Percentiles rank a stretch among this genome's conserved stretches.
These are phyloP conservation scores for Macrolepiota fuliginosa DNA, from an alignment of 768 basidiomycete species.

Conservation along the genomic window DNA sequence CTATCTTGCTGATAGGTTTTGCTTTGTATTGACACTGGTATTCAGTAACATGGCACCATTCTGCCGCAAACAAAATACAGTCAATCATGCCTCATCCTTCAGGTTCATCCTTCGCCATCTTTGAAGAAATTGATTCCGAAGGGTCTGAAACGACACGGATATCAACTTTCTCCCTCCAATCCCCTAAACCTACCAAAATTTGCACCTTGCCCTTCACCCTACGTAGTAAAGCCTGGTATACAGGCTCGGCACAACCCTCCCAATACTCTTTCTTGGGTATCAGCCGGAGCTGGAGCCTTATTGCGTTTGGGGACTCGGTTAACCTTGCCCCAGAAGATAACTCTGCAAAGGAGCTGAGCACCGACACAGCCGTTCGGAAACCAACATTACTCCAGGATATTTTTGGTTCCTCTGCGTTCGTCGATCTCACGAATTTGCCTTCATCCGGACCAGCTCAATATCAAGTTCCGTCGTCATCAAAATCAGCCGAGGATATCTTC, in stretches of 20 bases:
- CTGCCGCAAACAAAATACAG: slow-evolving; percentile 33
- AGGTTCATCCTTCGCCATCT: slow-evolving; percentile 57
- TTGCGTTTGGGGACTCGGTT: slow-evolving; percentile 63
- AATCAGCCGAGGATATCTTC: slow-evolving; percentile 40
- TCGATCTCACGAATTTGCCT: slow-evolving; percentile 20
- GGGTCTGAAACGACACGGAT: slow-evolving; percentile 35
- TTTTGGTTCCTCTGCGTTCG: slow-evolving; percentile 78
- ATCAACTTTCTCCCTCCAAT: slow-evolving; percentile 45
- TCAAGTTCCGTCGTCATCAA: background rate
- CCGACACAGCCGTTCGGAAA: slow-evolving; percentile 23
- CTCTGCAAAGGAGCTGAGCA: slow-evolving; percentile 34
- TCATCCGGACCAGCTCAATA: background rate
- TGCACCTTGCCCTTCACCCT: slow-evolving; percentile 61
- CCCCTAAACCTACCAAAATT: slow-evolving; percentile 41
- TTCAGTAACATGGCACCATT: slow-evolving; percentile 61
- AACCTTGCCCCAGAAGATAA: slow-evolving; percentile 42
- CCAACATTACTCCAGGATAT: slow-evolving; percentile 86
- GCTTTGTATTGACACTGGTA: slow-evolving; percentile 4
- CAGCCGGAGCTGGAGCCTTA: slow-evolving; percentile 60
- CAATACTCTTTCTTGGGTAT: slow-evolving; percentile 47
- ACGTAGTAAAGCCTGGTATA: slow-evolving; percentile 41
- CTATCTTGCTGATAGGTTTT: background rate
- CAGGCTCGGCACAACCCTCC: slow-evolving; percentile 14
- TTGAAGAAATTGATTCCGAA: slow-evolving; percentile 33
- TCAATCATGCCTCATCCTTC: slow-evolving; percentile 53